A percentile compares a stretch with the other conserved stretches of the same genome.
phyloP scores from a whole-genome alignment of 352 stramenopile genomes.

The Pythium scleroteichum region DNA sequence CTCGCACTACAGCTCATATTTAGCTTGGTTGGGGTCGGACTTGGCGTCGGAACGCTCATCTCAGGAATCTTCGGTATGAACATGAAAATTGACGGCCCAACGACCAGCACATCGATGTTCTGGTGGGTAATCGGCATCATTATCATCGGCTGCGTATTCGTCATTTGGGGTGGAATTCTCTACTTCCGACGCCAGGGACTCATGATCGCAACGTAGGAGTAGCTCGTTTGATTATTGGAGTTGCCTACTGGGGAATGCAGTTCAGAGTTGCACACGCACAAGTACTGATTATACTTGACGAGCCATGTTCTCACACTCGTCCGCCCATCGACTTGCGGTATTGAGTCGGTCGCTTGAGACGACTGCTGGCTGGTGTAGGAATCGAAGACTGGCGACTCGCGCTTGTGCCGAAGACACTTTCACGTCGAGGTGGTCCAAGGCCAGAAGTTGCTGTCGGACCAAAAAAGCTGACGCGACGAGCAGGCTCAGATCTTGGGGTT shows the following conservation, averaged over 20 bases:
- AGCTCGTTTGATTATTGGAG: background rate
- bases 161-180: constrained; percentile 29
- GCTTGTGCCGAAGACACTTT: too few species aligned
- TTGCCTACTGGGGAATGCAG: background rate
- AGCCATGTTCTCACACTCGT: constrained; percentile 11
- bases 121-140: constrained; percentile 36
- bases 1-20: constrained; percentile 48
- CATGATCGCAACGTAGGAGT: constrained; percentile 26
- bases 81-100: constrained; percentile 32
- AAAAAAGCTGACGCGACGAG: constrained; percentile 28
- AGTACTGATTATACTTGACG: background rate
- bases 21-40: constrained; percentile 34
- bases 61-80: constrained; percentile 54
- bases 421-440: too few species aligned
- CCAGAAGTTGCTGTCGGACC: constrained; percentile 2
- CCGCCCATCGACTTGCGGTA: constrained; percentile 33
- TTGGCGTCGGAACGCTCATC: constrained; percentile 44
- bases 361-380: constrained; percentile 13
- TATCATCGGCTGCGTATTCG: constrained; percentile 22
- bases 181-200: constrained; percentile 32
- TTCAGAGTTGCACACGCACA: background rate
- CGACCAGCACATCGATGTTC: constrained; percentile 29
- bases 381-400: constrained; percentile 6
- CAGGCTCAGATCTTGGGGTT: constrained; percentile 2
- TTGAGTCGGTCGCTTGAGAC: constrained; percentile 29